phyloP scores from a whole-genome alignment of 208 protist species.

The Trichomonas gallinae region DNA sequence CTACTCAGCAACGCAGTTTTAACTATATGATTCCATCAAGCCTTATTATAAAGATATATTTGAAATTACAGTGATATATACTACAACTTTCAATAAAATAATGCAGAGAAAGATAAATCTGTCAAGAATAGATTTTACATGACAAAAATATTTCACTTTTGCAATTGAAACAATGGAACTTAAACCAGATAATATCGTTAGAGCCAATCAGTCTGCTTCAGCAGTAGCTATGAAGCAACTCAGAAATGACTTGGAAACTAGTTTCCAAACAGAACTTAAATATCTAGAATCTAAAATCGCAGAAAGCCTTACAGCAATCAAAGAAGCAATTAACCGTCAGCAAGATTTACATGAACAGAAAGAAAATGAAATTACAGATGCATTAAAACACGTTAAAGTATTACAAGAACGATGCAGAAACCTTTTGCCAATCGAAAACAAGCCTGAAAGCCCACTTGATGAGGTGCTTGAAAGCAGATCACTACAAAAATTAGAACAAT shows the following conservation, averaged over 20 bases:
- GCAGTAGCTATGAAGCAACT: not conserved
- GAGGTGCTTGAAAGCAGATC: not conserved
- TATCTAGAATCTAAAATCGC: not conserved
- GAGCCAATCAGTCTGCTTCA: not conserved
- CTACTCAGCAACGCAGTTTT: too few species aligned
- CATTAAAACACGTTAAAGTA: not conserved
- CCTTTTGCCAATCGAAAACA: not conserved
- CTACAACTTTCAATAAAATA: too few species aligned
- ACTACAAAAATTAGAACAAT: not conserved
- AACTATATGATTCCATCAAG: too few species aligned
- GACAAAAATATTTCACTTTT: too few species aligned
- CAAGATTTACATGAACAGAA: not conserved
- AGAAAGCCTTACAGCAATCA: not conserved
- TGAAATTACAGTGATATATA: too few species aligned
- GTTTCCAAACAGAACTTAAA: not conserved
- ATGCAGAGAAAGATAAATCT: too few species aligned
- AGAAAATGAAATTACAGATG: not conserved
- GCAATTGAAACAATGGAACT: not conserved
- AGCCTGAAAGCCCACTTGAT: not conserved
- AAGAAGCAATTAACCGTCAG: not conserved
- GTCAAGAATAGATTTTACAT: too few species aligned
- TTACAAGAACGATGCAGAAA: not conserved
- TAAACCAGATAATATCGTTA: not conserved
- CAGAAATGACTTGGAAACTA: not conserved
- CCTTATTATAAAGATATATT: too few species aligned